Percentiles rank a stretch among this genome's conserved stretches.
These are phyloP conservation scores for Hibiscus syriacus DNA, from an alignment of 345 rosid species.

Conservation along the genomic window DNA sequence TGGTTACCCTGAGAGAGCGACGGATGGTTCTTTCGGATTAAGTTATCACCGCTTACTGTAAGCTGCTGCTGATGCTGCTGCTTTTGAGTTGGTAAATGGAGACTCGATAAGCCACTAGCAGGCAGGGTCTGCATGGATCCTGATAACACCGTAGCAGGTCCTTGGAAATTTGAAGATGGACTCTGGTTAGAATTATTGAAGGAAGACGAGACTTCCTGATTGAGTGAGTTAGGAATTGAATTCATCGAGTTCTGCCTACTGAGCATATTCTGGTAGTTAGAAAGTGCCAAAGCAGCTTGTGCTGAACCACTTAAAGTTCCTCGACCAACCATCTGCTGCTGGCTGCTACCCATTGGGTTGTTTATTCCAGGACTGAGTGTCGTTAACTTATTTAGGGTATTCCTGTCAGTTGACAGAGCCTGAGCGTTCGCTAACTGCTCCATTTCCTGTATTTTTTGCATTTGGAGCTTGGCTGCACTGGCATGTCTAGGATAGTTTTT, in stretches of 20 bases:
- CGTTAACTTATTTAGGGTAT: slow-evolving; percentile 74
- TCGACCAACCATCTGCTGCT: slow-evolving; percentile 44
- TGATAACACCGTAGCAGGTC: slow-evolving; percentile 34
- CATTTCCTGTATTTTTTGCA: slow-evolving; percentile 81
- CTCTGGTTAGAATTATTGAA: slow-evolving; percentile 49
- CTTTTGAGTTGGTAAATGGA: slow-evolving; percentile 38
- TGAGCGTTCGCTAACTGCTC: slow-evolving; percentile 76
- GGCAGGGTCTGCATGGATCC: slow-evolving; percentile 62
- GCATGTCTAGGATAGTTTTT: slow-evolving; percentile 66
- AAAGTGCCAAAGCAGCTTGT: slow-evolving; percentile 72
- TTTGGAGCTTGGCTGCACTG: slow-evolving; percentile 50
- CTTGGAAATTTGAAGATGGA: slow-evolving; percentile 62
- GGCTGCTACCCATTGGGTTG: slow-evolving; percentile 44
- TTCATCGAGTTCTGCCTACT: slow-evolving; percentile 77
- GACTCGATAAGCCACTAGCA: slow-evolving; percentile 42
- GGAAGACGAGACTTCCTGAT: slow-evolving; percentile 49
- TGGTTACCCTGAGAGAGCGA: slow-evolving; percentile 55
- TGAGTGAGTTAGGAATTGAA: slow-evolving; percentile 49
- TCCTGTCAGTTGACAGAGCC: slow-evolving; percentile 76
- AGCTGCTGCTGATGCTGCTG: slow-evolving; percentile 49
- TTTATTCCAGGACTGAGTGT: slow-evolving; percentile 54
- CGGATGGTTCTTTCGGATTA: slow-evolving; percentile 41
- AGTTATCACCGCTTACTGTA: slow-evolving; percentile 33
- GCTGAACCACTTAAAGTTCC: slow-evolving; percentile 68
- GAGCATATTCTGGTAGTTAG: slow-evolving; percentile 69